Conservation (phyloP, 164 flowering plant genomes). For the Aristolochia californica region DNA sequence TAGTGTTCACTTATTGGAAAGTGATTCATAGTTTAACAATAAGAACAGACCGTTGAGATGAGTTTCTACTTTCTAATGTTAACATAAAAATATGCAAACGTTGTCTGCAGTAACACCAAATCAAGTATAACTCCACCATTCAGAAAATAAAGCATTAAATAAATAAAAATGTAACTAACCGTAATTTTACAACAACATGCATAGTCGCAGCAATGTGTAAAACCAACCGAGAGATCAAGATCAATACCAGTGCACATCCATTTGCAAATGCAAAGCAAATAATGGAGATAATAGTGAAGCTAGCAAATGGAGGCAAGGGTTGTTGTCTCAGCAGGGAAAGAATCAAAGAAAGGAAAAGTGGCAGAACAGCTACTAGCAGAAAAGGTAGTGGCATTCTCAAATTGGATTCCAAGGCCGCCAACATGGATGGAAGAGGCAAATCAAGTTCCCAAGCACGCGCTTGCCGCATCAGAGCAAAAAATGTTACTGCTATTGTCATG, state of each 20-base stretch:
- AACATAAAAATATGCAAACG: too few relatives aligned
- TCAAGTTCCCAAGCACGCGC: slow-evolving; percentile 77
- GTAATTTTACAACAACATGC: slow-evolving; percentile 53
- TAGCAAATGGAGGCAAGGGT: slow-evolving; percentile 49
- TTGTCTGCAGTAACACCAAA: too few relatives aligned
- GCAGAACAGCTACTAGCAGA: slow-evolving; percentile 40
- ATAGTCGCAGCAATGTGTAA: slow-evolving; percentile 55
- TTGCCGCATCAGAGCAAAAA: slow-evolving; percentile 89
- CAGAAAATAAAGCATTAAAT: neutral
- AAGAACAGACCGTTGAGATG: too few relatives aligned
- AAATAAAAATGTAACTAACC: slow-evolving; percentile 35
- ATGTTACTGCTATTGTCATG: slow-evolving; percentile 54
- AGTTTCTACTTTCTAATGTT: too few relatives aligned
- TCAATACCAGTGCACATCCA: slow-evolving; percentile 47
- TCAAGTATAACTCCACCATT: neutral
- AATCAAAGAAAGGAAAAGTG: slow-evolving; percentile 47
- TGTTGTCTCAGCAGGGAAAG: slow-evolving; percentile 39
- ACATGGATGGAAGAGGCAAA: slow-evolving; percentile 65
- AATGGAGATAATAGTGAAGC: slow-evolving; percentile 47
- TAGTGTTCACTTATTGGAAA: too few relatives aligned
- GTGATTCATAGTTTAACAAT: too few relatives aligned
- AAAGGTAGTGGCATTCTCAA: slow-evolving; percentile 61
- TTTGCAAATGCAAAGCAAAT: slow-evolving; percentile 72
- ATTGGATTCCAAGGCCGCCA: slow-evolving; percentile 72
- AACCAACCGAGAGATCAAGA: slow-evolving; percentile 47